These are phyloP conservation scores for Fusarium sp. DNA, from an alignment of 2,329 filamentous ascomycete species.

Conservation along the genomic window DNA sequence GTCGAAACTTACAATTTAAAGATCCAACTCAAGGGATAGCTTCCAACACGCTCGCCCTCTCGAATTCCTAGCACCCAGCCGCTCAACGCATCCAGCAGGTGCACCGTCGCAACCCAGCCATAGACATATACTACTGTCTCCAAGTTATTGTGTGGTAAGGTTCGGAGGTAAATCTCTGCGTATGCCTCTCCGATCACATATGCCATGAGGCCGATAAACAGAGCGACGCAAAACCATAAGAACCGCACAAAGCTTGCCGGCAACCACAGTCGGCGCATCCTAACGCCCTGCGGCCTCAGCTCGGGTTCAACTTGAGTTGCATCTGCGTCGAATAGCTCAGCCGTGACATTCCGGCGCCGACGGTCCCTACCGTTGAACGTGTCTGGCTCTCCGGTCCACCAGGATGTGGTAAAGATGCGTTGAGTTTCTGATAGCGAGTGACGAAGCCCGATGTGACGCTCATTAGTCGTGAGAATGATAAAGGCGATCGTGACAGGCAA, in stretches of 20 bases:
- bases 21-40: slow-evolving; percentile 75
- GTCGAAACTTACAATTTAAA: slow-evolving; percentile 68
- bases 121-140: slow-evolving; percentile 77
- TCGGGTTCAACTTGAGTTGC: slow-evolving; percentile 39
- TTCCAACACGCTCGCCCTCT: slow-evolving; percentile 73
- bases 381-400: slow-evolving; percentile 70
- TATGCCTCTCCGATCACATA: slow-evolving; percentile 76
- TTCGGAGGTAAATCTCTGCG: slow-evolving; percentile 73
- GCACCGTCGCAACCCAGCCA: slow-evolving; percentile 73
- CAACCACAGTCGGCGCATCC: slow-evolving; percentile 64
- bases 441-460: slow-evolving; percentile 69
- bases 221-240: slow-evolving; percentile 73
- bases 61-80: slow-evolving; percentile 73
- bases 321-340: slow-evolving; percentile 52
- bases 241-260: slow-evolving; percentile 75
- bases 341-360: slow-evolving; percentile 50
- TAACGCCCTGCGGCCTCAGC: slow-evolving; percentile 45
- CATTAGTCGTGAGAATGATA: slow-evolving; percentile 69
- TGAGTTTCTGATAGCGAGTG: slow-evolving; percentile 72
- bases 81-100: slow-evolving; percentile 70
- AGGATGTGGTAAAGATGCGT: slow-evolving; percentile 71
- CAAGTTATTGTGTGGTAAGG: slow-evolving; percentile 71
- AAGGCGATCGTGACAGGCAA: slow-evolving; percentile 74
- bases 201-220: slow-evolving; percentile 69
- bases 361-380: slow-evolving; percentile 56